Evolutionary conservation across 2,329 filamentous ascomycete genomes (phyloP).

Genomic region (Trichoderma sp.): DNA sequence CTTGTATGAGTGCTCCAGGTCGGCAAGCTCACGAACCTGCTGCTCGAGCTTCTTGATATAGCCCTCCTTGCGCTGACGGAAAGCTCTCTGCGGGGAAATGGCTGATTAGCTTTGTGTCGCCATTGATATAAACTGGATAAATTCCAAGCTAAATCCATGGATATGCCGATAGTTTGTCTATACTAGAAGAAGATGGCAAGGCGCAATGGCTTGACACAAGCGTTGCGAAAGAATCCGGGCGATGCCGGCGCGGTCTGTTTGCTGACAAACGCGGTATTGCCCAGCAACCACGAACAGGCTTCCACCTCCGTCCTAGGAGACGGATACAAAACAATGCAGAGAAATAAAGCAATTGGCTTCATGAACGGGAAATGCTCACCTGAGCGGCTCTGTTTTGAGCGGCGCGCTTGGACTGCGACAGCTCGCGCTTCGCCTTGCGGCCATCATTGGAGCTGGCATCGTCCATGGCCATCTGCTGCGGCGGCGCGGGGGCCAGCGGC

Average conservation of each 20-base stretch:
- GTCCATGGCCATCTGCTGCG: conserved; percentile 35
- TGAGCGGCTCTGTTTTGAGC: conserved; percentile 96
- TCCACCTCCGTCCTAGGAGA: not conserved
- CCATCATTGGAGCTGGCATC: conserved; percentile 50
- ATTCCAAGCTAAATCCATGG: not conserved
- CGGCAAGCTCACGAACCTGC: conserved; percentile 80
- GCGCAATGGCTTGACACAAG: conserved; percentile 9
- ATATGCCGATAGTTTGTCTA: not conserved
- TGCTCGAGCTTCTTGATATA: conserved; percentile 98
- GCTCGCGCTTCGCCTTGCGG: conserved; percentile 82
- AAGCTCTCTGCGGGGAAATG: conserved; percentile 70
- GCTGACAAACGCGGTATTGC: conserved; percentile 1
- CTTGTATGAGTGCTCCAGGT: conserved; percentile 78
- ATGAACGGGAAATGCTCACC: conserved; percentile 58
- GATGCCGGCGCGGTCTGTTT: conserved; percentile 11
- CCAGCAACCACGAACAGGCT: not conserved
- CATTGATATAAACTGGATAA: not conserved
- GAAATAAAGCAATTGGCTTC: not conserved
- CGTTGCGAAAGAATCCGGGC: conserved; percentile 7
- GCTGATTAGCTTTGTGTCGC: not conserved
- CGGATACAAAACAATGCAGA: not conserved
- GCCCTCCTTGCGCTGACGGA: conserved; percentile 94
- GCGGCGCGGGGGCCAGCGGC: conserved; percentile 41
- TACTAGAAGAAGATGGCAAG: not conserved
- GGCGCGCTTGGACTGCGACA: conserved; percentile 94